These are phyloP conservation scores for Trematosphaeria pertusa DNA, from an alignment of 2,329 filamentous ascomycete species.

Conservation along the genomic window DNA sequence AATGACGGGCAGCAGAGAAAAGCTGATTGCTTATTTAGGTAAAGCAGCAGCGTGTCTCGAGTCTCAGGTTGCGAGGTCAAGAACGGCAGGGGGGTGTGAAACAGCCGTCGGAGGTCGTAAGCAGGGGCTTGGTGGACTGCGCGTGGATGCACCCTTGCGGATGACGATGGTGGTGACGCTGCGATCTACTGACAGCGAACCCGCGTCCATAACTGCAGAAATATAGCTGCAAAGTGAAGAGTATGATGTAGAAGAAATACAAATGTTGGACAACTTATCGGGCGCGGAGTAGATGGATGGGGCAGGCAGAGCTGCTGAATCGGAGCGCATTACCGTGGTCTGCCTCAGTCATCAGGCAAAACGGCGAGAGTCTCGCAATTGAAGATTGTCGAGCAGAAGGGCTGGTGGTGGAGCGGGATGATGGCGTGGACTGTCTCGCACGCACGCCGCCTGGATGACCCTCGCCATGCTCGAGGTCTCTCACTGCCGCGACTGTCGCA, in stretches of 20 bases:
- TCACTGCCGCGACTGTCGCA: conserved; percentile 16
- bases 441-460: not conserved
- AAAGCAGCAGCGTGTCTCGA: conserved; percentile 8
- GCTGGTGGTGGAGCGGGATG: not conserved
- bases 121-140: conserved; percentile 7
- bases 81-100: conserved; percentile 15
- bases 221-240: not conserved
- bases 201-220: not conserved
- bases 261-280: conserved; percentile 1
- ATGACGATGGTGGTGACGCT: conserved; percentile 11
- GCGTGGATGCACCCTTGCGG: conserved; percentile 1
- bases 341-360: conserved; percentile 34
- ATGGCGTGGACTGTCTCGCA: conserved; percentile 7
- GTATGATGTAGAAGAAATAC: conserved; percentile 6
- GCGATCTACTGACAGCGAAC: not conserved
- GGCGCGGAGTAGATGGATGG: not conserved
- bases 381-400: conserved; percentile 7
- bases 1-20: not conserved
- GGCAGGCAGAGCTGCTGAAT: not conserved
- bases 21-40: conserved; percentile 10
- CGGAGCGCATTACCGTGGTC: conserved; percentile 8
- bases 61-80: conserved; percentile 14
- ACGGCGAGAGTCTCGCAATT: conserved; percentile 39
- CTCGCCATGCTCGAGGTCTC: conserved; percentile 2
- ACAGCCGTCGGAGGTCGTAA: conserved; percentile 9